Evolutionary conservation across 2,329 filamentous ascomycete genomes (phyloP).

Genomic region (Talaromyces atroroseus): DNA sequence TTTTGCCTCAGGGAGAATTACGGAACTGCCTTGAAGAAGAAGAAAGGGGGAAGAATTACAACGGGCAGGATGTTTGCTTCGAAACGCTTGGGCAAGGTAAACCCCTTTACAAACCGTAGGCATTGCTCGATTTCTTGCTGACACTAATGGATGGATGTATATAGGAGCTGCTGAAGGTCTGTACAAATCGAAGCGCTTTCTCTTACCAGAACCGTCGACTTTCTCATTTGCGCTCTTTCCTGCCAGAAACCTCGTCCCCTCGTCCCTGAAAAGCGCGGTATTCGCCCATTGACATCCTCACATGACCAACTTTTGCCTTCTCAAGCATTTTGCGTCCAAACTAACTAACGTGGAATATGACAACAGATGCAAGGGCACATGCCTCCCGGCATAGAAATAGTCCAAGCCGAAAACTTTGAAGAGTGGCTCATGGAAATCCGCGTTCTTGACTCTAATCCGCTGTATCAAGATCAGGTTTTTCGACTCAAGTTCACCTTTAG

Average conservation of each 20-base stretch:
- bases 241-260: neutral
- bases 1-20: neutral
- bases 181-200: constrained; percentile 15
- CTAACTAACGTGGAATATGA: neutral
- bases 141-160: constrained; percentile 20
- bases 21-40: neutral
- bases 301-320: neutral
- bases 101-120: neutral
- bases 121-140: neutral
- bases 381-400: constrained; percentile 67
- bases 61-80: constrained; percentile 44
- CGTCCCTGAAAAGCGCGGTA: neutral
- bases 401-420: constrained; percentile 74
- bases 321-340: neutral
- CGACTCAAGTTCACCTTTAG: constrained; percentile 84
- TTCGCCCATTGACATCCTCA: neutral
- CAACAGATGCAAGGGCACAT: constrained; percentile 52
- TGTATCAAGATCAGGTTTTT: constrained; percentile 76
- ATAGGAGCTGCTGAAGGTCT: constrained; percentile 54
- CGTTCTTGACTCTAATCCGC: constrained; percentile 82
- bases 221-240: neutral
- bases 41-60: neutral
- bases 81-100: constrained; percentile 45
- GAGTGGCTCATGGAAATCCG: constrained; percentile 91
- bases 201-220: neutral